Conservation (phyloP, 345 rosid genomes). For the Lenwebbia sp. region DNA sequence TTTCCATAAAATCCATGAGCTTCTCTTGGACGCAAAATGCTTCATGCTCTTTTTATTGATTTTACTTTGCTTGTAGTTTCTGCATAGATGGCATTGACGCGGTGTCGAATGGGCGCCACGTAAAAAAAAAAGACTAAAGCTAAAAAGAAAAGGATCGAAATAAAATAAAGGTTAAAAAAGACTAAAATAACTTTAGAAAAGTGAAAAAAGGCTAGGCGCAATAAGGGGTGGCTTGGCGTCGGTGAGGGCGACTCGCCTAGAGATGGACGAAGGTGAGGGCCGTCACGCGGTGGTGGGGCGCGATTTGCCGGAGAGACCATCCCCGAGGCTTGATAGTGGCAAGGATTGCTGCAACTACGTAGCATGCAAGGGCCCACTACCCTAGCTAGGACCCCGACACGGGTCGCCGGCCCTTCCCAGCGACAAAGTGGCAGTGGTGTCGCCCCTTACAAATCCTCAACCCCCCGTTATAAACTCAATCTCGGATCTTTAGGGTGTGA, state of each 20-base stretch:
- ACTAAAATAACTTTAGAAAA: background rate
- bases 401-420: background rate
- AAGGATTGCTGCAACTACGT: background rate
- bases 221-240: background rate
- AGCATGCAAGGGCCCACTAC: background rate
- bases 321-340: fast-evolving
- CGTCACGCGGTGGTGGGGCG: too few relatives aligned
- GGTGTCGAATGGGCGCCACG: background rate
- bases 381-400: background rate
- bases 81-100: background rate
- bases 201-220: too few relatives aligned
- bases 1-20: background rate
- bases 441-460: background rate
- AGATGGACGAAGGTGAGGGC: too few relatives aligned
- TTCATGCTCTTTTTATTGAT: background rate
- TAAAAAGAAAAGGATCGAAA: background rate
- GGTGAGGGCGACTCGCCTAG: too few relatives aligned
- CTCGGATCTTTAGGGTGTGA: background rate
- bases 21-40: background rate
- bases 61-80: background rate
- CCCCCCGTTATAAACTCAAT: background rate
- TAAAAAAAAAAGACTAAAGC: background rate
- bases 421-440: background rate
- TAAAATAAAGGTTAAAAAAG: background rate
- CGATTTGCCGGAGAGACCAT: background rate